phyloP scores from a whole-genome alignment of 306 rosid genomes.

The Cucurbita pepo region DNA sequence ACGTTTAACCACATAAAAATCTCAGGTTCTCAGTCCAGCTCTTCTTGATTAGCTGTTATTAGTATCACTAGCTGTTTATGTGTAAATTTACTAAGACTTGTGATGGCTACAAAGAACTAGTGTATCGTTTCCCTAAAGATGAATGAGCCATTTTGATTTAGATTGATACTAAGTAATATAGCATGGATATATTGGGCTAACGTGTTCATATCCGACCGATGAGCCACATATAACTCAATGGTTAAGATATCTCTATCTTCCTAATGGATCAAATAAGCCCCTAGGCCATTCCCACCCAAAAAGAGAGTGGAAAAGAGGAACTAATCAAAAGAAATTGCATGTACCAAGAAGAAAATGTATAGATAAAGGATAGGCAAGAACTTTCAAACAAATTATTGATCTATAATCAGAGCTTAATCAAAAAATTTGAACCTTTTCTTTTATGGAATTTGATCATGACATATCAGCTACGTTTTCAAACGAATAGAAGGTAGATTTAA shows the following conservation, averaged over 20 bases:
- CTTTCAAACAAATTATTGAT: neutral
- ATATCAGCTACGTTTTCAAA: neutral
- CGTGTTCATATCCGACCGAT: no score
- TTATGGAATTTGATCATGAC: neutral
- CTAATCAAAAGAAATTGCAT: neutral
- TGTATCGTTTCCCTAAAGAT: no score
- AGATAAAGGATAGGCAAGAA: neutral
- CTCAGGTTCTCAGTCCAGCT: no score
- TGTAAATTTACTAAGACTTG: no score
- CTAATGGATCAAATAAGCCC: neutral
- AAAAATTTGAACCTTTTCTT: neutral
- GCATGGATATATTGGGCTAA: no score
- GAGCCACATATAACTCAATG: neutral
- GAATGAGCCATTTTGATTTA: no score
- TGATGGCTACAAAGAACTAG: neutral
- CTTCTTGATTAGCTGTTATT: neutral
- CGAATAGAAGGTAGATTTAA: neutral
- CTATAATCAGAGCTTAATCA: neutral
- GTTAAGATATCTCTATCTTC: neutral
- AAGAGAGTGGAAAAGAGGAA: neutral
- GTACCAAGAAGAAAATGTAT: neutral
- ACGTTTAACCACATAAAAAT: neutral
- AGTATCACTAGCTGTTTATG: neutral
- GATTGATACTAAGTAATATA: no score
- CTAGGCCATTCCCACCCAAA: neutral